Conservation (phyloP, 768 basidiomycete genomes). For the Asterophora lycoperdoides region DNA sequence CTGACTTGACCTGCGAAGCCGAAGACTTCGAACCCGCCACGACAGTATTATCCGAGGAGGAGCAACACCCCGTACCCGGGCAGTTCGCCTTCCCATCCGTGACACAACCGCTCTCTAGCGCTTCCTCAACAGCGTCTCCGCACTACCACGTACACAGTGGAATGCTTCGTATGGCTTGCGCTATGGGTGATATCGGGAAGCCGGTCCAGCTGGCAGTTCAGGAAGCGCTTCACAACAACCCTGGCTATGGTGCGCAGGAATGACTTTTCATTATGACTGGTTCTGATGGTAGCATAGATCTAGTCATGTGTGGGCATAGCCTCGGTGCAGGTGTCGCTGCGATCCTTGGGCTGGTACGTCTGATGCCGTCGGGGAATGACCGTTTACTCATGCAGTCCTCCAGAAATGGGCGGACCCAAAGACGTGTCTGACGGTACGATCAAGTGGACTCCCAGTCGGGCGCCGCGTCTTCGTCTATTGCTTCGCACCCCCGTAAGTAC, state of each 20-base stretch:
- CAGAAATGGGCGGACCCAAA: slow-evolving; percentile 86
- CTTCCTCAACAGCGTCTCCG: slow-evolving; percentile 19
- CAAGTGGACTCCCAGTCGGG: slow-evolving; percentile 66
- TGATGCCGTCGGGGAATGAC: slow-evolving; percentile 18
- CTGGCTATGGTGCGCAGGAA: slow-evolving; percentile 58
- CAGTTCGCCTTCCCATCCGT: slow-evolving; percentile 34
- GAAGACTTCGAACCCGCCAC: slow-evolving; percentile 58
- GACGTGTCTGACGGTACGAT: slow-evolving; percentile 64
- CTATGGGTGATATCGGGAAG: slow-evolving; percentile 73
- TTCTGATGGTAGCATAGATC: slow-evolving; percentile 28
- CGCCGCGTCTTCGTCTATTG: slow-evolving; percentile 71
- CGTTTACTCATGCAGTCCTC: background rate
- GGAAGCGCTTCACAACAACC: slow-evolving; percentile 64
- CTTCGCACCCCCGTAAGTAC: slow-evolving; percentile 72
- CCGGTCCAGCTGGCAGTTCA: slow-evolving; percentile 74
- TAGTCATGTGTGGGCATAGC: slow-evolving; percentile 80
- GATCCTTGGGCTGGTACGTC: slow-evolving; percentile 67
- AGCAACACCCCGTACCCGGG: slow-evolving; percentile 32
- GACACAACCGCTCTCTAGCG: slow-evolving; percentile 17
- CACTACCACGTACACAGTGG: slow-evolving; percentile 73
- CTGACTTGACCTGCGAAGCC: slow-evolving; percentile 79
- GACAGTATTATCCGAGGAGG: slow-evolving; percentile 29
- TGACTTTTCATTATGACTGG: background rate
- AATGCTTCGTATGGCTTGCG: slow-evolving; percentile 73
- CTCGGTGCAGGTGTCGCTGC: slow-evolving; percentile 80